Evolutionary conservation across 2,329 filamentous ascomycete species (phyloP).

Genomic region (Colletotrichum gigasporum): DNA sequence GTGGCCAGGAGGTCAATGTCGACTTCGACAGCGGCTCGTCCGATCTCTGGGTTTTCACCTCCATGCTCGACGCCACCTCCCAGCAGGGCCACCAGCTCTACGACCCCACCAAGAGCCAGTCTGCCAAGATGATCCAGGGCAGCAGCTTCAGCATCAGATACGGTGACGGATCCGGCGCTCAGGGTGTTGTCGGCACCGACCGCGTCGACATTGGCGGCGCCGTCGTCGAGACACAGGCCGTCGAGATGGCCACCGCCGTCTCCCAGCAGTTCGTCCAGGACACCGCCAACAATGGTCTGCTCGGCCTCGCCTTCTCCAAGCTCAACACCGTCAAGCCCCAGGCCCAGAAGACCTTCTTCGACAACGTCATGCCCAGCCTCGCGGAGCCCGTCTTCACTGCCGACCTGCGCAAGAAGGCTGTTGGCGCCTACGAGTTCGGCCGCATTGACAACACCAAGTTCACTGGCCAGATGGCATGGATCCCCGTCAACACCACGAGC

Average conservation of each 20-base stretch:
- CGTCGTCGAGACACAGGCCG: constrained; percentile 68
- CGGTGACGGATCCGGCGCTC: constrained; percentile 71
- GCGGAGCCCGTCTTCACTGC: constrained; percentile 76
- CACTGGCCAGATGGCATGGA: constrained; percentile 68
- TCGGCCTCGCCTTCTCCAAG: constrained; percentile 73
- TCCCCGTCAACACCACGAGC: constrained; percentile 65
- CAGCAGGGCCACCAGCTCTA: constrained; percentile 58
- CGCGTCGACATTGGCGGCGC: constrained; percentile 73
- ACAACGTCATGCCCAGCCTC: constrained; percentile 71
- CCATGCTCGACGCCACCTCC: constrained; percentile 55
- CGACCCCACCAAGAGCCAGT: constrained; percentile 47
- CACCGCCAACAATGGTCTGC: constrained; percentile 71
- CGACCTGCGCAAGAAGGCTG: constrained; percentile 67
- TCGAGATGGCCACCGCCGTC: constrained; percentile 71
- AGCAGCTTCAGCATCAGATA: constrained; percentile 72
- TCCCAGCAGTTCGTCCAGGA: constrained; percentile 67
- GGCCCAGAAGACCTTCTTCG: constrained; percentile 77
- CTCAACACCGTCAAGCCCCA: constrained; percentile 72
- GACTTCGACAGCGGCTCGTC: constrained; percentile 82
- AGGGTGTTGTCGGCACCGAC: constrained; percentile 74
- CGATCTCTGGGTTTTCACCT: constrained; percentile 80
- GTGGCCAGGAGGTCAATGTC: constrained; percentile 73
- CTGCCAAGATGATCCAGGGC: constrained; percentile 47
- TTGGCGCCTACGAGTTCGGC: constrained; percentile 79
- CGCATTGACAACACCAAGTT: constrained; percentile 72